Base-by-base conservation (phyloP, 352 stramenopile genomes). In the Phytopythium ostracodes region DNA sequence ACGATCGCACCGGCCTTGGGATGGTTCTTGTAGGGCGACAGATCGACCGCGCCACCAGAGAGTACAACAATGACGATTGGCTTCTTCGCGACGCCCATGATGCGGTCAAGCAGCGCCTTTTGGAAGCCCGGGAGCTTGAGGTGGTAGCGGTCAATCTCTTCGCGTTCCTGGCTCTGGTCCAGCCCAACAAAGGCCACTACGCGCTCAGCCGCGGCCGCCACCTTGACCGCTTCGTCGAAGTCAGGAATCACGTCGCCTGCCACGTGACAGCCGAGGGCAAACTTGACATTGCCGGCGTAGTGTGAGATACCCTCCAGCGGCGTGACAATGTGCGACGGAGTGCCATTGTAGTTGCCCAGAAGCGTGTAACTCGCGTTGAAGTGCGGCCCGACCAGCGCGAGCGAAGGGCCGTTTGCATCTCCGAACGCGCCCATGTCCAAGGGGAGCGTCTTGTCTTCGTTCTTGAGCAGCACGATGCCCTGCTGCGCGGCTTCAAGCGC, bases 391-490 rank as follows among this genome's bases (percentile, higher is more conserved):
- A 96, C 76, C 27, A 97, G 50, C 24, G 78, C 87, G 25, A 96
- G 57, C 9, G 65, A 65, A 11, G 56, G 51, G 10, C n/a, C 50
- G 22, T 52, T 43, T 0, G 67, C 60, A 20, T 58, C 58, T 3
- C 35, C 42, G 35, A 76, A 85, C 12, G 38, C 22, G n/a, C 47
- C 53, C 0, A 47, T 15, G 2, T 64, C 50, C 29, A 97, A 46
- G 18, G 90, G 91, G 9, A 97, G 68, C 20, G 70, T 46, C 0
- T 59, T 63, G 15, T 65, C 59, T 2, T 82, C 66, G 70, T 98
- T 98, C 70, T 98, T 96, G 14, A 98, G 75, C 17, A 98, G 60
- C 33, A 98, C 89, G 35, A 98, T 72, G 35, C 75, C 84, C 50
- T 97, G 85, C 1, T 55, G 67, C 20, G 84, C 77, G 4, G 84